Evolutionary conservation across 176 grass and related monocot species (phyloP).

Genomic region (Oryza coarctata): DNA sequence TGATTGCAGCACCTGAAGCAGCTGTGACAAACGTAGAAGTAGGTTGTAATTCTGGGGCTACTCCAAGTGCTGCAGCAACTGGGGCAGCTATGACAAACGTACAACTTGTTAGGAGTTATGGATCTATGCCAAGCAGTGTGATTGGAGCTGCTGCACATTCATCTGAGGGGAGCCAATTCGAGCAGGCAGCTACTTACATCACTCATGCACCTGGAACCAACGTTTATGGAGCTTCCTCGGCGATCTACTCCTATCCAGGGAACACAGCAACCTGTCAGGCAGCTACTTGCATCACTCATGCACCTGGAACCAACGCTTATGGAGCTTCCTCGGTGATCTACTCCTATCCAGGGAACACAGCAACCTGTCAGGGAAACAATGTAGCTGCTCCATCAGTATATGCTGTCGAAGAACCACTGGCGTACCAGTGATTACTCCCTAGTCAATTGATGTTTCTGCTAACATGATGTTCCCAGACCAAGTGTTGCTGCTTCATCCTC

Average conservation of each 20-base stretch:
- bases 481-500: neutral
- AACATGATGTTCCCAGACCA: neutral
- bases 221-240: neutral
- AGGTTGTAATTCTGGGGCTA: neutral
- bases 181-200: neutral
- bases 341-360: no score
- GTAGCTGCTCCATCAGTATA: neutral
- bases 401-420: neutral
- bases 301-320: no score
- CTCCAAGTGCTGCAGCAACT: neutral
- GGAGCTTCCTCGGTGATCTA: no score
- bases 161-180: neutral
- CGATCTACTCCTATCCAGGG: neutral
- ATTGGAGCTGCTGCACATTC: neutral
- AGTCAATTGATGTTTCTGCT: neutral
- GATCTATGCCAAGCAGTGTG: neutral
- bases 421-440: constrained; percentile 3
- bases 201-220: neutral
- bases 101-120: neutral
- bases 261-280: neutral
- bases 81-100: neutral
- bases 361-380: neutral
- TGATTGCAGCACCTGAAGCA: constrained; percentile 5
- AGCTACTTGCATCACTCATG: no score
- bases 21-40: constrained; percentile 4